Percentiles rank a stretch among this genome's conserved stretches.
Conservation (phyloP, 805 yeast species). For the Metschnikowia similis region DNA sequence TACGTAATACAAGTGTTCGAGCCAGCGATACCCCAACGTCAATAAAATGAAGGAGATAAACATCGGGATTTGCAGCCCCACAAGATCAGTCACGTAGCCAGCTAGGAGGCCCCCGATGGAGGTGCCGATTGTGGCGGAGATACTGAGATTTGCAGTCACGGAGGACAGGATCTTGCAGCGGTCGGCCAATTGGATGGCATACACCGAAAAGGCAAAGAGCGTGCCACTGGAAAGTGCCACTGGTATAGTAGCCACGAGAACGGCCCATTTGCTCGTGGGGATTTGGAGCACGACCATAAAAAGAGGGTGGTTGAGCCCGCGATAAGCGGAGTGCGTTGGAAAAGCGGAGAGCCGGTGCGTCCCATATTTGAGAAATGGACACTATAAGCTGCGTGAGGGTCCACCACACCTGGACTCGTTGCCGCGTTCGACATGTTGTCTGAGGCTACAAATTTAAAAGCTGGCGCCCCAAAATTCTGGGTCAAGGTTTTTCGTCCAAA, state of each 20-base stretch:
- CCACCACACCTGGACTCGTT: too few species aligned
- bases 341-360: background rate
- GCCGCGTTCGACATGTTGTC: too few species aligned
- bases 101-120: conserved; percentile 31
- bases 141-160: conserved; percentile 28
- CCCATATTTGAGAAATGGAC: background rate
- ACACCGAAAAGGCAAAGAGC: conserved; percentile 31
- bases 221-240: conserved; percentile 34
- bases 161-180: conserved; percentile 26
- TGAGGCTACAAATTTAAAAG: too few species aligned
- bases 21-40: conserved; percentile 26
- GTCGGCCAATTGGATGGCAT: conserved; percentile 30
- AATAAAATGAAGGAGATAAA: conserved; percentile 22
- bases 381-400: too few species aligned
- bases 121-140: conserved; percentile 28
- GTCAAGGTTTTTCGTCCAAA: too few species aligned
- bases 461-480: too few species aligned
- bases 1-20: conserved; percentile 19
- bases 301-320: conserved; percentile 4
- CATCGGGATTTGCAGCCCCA: conserved; percentile 34
- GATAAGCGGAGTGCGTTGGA: conserved; percentile 1
- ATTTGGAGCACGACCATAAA: background rate
- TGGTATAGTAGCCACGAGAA: conserved; percentile 24
- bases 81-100: conserved; percentile 30
- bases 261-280: conserved; percentile 7